phyloP scores from a whole-genome alignment of 2,329 filamentous ascomycete species.

The Neonectria neomacrospora region DNA sequence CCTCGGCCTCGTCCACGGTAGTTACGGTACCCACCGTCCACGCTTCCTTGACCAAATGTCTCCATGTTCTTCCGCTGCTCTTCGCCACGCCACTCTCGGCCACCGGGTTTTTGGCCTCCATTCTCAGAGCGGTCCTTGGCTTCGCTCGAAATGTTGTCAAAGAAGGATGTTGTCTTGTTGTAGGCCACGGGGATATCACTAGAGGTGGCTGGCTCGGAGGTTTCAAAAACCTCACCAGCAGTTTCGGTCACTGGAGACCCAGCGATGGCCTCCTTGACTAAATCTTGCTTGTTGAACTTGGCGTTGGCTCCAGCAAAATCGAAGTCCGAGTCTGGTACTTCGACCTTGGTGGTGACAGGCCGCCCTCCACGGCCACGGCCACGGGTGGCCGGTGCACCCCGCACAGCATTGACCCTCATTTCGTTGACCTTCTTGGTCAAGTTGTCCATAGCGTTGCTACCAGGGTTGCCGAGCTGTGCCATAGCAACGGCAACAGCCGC shows the following conservation, averaged over 20 bases:
- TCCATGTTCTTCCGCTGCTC: slow-evolving; percentile 97
- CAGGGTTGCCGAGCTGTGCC: slow-evolving; percentile 70
- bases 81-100: slow-evolving; percentile 89
- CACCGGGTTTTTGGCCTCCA: slow-evolving; percentile 73
- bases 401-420: slow-evolving; percentile 74
- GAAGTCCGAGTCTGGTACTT: slow-evolving; percentile 90
- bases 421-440: slow-evolving; percentile 80
- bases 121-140: slow-evolving; percentile 87
- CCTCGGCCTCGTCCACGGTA: slow-evolving; percentile 85
- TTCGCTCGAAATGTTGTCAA: slow-evolving; percentile 98
- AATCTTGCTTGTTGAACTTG: slow-evolving; percentile 60
- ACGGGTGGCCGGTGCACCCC: slow-evolving; percentile 61
- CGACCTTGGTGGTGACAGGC: slow-evolving; percentile 71
- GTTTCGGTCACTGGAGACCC: slow-evolving; percentile 73
- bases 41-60: slow-evolving; percentile 96
- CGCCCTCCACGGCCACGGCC: slow-evolving; percentile 62
- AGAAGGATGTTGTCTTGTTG: slow-evolving; percentile 91
- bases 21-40: slow-evolving; percentile 82
- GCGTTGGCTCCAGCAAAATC: slow-evolving; percentile 77
- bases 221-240: slow-evolving; percentile 52
- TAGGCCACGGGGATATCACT: slow-evolving; percentile 69
- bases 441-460: slow-evolving; percentile 71
- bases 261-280: slow-evolving; percentile 89
- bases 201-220: slow-evolving; percentile 53
- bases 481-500: slow-evolving; percentile 84